A percentile compares a stretch with the other conserved stretches of the same genome.
phyloP scores from a whole-genome alignment of 257 asterid species.

The Misopates orontium region DNA sequence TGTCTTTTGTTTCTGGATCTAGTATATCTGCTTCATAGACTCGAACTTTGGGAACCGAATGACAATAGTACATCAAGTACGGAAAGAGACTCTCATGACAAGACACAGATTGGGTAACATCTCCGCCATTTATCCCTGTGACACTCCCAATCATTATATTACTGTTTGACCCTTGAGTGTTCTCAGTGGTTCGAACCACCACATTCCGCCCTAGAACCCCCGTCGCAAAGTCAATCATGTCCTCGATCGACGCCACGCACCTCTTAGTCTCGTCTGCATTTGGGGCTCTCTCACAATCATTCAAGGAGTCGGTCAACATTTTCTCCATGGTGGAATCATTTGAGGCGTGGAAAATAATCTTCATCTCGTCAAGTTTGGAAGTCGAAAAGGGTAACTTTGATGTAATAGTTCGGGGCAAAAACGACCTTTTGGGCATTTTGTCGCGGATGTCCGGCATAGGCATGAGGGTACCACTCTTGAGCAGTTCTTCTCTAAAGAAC shows the following conservation, averaged over 20 bases:
- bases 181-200: conserved; percentile 46
- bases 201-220: conserved; percentile 52
- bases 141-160: conserved; percentile 50
- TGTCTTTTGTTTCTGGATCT: conserved; percentile 40
- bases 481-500: conserved; percentile 67
- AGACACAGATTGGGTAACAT: conserved; percentile 55
- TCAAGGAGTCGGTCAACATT: conserved; percentile 36
- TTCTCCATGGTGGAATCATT: conserved; percentile 46
- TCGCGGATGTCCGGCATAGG: conserved; percentile 82
- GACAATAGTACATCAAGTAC: conserved; percentile 56
- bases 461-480: conserved; percentile 55
- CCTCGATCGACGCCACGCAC: conserved; percentile 55
- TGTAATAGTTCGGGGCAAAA: conserved; percentile 62
- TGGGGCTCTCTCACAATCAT: conserved; percentile 55
- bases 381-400: conserved; percentile 67
- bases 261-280: conserved; percentile 57
- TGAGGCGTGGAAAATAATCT: conserved; percentile 51
- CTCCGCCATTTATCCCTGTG: conserved; percentile 55
- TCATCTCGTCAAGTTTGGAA: conserved; percentile 38
- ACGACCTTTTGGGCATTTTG: conserved; percentile 77
- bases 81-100: conserved; percentile 63
- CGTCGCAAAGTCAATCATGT: conserved; percentile 29
- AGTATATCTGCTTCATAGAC: conserved; percentile 55
- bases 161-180: conserved; percentile 41
- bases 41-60: conserved; percentile 67